Evolutionary conservation across 2,329 filamentous ascomycete species (phyloP).

Genomic region (Hyphodiscus sp.): DNA sequence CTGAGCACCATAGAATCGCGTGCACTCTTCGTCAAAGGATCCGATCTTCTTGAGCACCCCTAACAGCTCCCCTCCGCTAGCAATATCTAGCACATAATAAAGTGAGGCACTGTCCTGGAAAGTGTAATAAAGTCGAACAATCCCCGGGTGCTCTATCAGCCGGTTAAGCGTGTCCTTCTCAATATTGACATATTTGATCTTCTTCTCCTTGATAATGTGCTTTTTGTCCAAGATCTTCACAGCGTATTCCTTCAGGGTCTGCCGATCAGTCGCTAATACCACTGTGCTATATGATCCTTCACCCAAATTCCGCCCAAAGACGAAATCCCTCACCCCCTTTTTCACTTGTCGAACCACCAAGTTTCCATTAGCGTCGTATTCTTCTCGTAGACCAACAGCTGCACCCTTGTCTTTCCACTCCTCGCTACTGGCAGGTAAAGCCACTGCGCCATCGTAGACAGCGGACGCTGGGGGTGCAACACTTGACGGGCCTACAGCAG

Average conservation of each 20-base stretch:
- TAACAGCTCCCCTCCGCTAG: slow-evolving; percentile 83
- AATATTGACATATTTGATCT: slow-evolving; percentile 99
- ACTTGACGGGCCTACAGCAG: slow-evolving; percentile 18
- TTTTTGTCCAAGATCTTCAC: slow-evolving; percentile 98
- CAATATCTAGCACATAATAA: slow-evolving; percentile 94
- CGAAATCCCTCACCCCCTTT: slow-evolving; percentile 95
- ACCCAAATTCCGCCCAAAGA: slow-evolving; percentile 82
- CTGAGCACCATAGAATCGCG: slow-evolving; percentile 88
- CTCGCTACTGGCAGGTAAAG: slow-evolving; percentile 59
- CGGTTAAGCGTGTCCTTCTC: slow-evolving; percentile 97
- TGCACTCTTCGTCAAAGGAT: slow-evolving; percentile 93
- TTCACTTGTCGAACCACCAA: slow-evolving; percentile 79
- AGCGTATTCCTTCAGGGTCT: slow-evolving; percentile 92
- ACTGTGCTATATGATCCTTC: slow-evolving; percentile 98
- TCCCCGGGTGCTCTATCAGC: slow-evolving; percentile 90
- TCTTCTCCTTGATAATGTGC: slow-evolving; percentile 99
- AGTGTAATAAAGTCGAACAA: slow-evolving; percentile 95
- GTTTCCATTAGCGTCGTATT: slow-evolving; percentile 79
- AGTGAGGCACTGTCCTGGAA: slow-evolving; percentile 95
- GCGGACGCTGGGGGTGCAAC: slow-evolving; percentile 26
- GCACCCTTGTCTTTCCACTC: slow-evolving; percentile 96
- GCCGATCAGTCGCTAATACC: slow-evolving; percentile 83
- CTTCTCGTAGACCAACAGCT: slow-evolving; percentile 74
- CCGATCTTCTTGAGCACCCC: slow-evolving; percentile 90
- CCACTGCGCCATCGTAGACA: slow-evolving; percentile 50